Evolutionary conservation across 257 asterid genomes (phyloP), one percentile per base, ranked within the genome.

Genomic region (Primulina huaijiensis): DNA sequence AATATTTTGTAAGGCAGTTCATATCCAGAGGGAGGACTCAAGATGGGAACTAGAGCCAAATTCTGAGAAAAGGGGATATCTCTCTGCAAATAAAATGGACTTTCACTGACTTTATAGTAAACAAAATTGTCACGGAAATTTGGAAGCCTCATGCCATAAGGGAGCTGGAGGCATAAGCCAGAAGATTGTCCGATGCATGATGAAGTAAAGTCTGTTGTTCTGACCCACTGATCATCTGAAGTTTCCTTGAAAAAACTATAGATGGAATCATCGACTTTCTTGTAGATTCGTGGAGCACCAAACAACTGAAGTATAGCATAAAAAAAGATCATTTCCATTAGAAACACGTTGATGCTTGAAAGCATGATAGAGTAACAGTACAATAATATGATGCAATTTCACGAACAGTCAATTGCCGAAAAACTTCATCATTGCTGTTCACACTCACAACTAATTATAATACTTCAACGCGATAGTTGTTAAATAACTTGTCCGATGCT

Each of bases 211-310:
- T 93, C 97, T 7, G 92, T 84, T 7, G 99, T 90, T 75, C 99
- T 84, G 20, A 89, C 79, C 96, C 97, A 93, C 73, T 87, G 96
- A 29, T 90, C 97, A 62, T 90, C 96, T 23, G 79, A 87, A 59
- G 84, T 68, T 37, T 85, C 85, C 77, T 0, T 17, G 53, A 0
- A 85, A 72, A 20, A 93, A 81, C 83, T 67, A 57, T 50, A 73
- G 3, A n/a, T 1, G 8, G 89, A 81, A 14, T 9, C 73, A 6
- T 21, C 60, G n/a, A 73, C 69, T 81, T 78, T 83, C 84, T 85
- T 82, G 80, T 77, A 88, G 71, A 93, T 84, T 60, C 96, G 86
- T 64, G 99, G 97, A 43, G 91, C 90, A 33, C 96, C 96, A 79
- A 80, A 82, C 76, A 93, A 77, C 97, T 90, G 71, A 27, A 72